Base-by-base conservation (phyloP, 1,284 basidiomycete species). In the Melampsora medusae region DNA sequence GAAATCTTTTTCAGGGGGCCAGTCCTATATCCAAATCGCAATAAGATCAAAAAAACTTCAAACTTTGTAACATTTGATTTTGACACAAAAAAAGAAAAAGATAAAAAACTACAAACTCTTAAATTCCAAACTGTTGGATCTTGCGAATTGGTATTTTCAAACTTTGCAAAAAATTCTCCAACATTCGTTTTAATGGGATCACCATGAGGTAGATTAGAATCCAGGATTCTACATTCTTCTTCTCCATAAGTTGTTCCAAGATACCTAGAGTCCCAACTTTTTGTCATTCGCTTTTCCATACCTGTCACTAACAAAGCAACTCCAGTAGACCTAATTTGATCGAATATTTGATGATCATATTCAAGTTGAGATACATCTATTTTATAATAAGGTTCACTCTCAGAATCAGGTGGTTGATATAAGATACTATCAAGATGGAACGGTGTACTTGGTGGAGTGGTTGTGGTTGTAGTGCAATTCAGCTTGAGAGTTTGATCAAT, bases 1-100 rank as follows among this genome's bases (percentile, higher is more conserved):
- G 70, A 81, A 81, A 7, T 80, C 80, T 12, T 79, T 77, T 10
- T 78, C 78, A 1, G 80, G 79, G 12, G 81, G 81, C 81, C 81
- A 81, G 48, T 81, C 81, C 69, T 78, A 38, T 25, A 2, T 33
- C 17, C n/a, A 48, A 48, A 35, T n/a, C 17, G 38, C 4, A 56
- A 56, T 9, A 6, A 3, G n/a, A n/a, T 56, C 53, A 56, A 56
- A 56, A 56, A 56, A 7, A 56, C n/a, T n/a, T n/a, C n/a, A n/a
- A n/a, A n/a, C n/a, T n/a, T n/a, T n/a, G n/a, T n/a, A n/a, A 28
- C 10, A 28, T 35, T 7, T 35, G 33, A 35, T 7, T 35, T n/a
- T n/a, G n/a, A n/a, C n/a, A n/a, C n/a, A n/a, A n/a, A 56, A 19
- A 28, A n/a, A 56, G 53, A 28, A n/a, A 56, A 14, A 56, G 53